A percentile compares a stretch with the other conserved stretches of the same genome.
These are phyloP conservation scores for Tardiomyces digboiensis DNA, from an alignment of 1,139 yeast genomes.

Conservation along the genomic window DNA sequence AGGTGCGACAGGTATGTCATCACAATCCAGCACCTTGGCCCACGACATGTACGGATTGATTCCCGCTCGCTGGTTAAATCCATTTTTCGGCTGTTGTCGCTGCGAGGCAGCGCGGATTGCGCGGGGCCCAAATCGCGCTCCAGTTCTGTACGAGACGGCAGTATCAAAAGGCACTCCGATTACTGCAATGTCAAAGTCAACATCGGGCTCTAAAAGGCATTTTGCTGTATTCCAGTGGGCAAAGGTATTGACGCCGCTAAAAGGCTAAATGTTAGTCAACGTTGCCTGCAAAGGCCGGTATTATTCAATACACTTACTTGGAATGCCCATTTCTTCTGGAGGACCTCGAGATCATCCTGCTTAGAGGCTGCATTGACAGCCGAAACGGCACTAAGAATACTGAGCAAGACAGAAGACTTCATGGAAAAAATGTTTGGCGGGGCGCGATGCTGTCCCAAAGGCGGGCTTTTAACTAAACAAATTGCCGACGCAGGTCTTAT, in stretches of 20 bases:
- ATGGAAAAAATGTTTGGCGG: neutral
- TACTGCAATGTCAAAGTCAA: slow-evolving; percentile 51
- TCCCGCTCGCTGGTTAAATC: slow-evolving; percentile 61
- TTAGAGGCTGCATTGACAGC: neutral
- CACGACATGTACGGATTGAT: slow-evolving; percentile 54
- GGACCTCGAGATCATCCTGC: neutral
- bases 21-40: slow-evolving; percentile 68
- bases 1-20: slow-evolving; percentile 74
- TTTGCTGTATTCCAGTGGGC: slow-evolving; percentile 56
- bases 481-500: too few relatives aligned
- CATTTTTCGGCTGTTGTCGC: slow-evolving; percentile 56
- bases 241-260: slow-evolving; percentile 54
- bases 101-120: slow-evolving; percentile 68
- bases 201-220: slow-evolving; percentile 43
- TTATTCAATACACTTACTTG: neutral
- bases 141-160: slow-evolving; percentile 63
- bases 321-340: neutral
- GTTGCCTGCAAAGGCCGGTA: too few relatives aligned
- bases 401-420: neutral
- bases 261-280: too few relatives aligned
- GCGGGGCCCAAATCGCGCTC: slow-evolving; percentile 75
- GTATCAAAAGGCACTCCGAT: slow-evolving; percentile 77
- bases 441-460: too few relatives aligned
- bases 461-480: too few relatives aligned
- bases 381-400: neutral